Evolutionary conservation across 176 grass and related monocot species (phyloP).

Genomic region (Raddia distichophylla): DNA sequence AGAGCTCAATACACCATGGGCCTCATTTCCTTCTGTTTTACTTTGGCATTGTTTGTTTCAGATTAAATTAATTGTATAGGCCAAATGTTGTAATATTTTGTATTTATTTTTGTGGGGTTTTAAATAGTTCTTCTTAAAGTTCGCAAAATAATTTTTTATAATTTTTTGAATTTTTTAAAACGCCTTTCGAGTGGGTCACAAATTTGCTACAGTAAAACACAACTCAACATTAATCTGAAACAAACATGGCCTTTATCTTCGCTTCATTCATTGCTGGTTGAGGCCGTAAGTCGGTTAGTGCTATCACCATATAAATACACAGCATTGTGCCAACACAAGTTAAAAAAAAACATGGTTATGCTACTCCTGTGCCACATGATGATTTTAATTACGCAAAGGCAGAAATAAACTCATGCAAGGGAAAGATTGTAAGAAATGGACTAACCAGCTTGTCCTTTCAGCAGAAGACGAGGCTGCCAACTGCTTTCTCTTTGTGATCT

Average conservation of each 20-base stretch:
- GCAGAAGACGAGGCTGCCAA: constrained; percentile 55
- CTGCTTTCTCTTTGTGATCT: constrained; percentile 61
- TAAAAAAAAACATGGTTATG: not conserved
- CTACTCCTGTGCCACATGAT: not conserved
- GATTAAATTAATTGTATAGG: too few relatives aligned
- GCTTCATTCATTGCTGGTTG: not conserved
- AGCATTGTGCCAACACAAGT: not conserved
- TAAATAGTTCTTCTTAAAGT: too few relatives aligned
- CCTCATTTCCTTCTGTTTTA: constrained; percentile 11
- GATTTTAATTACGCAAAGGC: not conserved
- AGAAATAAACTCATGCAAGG: not conserved
- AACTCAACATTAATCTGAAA: too few relatives aligned
- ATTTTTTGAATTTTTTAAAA: too few relatives aligned
- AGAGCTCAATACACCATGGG: not conserved
- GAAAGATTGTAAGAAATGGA: constrained; percentile 44
- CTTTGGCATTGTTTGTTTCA: too few relatives aligned
- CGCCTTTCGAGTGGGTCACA: too few relatives aligned
- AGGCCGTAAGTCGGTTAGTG: not conserved
- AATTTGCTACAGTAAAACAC: too few relatives aligned
- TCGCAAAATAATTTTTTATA: too few relatives aligned
- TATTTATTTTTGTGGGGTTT: too few relatives aligned
- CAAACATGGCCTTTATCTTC: not conserved
- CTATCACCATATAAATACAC: not conserved
- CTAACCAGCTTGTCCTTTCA: constrained; percentile 92
- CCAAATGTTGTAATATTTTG: too few relatives aligned